These are phyloP conservation scores for Porphyridium purpureum DNA, from an alignment of 23 red algal genomes.

Conservation along the genomic window DNA sequence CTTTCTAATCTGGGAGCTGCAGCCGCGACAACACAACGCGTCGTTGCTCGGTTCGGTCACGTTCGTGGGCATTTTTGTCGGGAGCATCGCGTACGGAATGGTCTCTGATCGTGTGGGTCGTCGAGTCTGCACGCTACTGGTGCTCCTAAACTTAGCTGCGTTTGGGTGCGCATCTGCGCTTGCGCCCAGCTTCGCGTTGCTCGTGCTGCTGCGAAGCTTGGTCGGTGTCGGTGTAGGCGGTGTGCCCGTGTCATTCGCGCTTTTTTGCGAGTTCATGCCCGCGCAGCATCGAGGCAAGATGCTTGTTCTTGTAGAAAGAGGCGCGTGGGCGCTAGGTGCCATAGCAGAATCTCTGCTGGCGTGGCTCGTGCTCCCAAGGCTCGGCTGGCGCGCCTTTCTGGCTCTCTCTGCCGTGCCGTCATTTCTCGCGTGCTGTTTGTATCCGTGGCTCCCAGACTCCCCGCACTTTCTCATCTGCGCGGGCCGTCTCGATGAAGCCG, in stretches of 20 bases:
- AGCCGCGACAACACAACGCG: too few relatives aligned
- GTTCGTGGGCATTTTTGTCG: slow-evolving; percentile 22
- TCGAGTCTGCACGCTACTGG: too few relatives aligned
- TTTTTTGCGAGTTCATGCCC: slow-evolving; percentile 36
- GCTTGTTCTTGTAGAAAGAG: too few relatives aligned
- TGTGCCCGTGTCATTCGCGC: slow-evolving; percentile 24
- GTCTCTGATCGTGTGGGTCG: slow-evolving; percentile 18
- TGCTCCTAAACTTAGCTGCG: too few relatives aligned
- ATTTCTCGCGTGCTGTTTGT: slow-evolving; percentile 4
- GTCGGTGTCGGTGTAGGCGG: slow-evolving; percentile 46
- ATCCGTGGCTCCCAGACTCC: slow-evolving; percentile 6
- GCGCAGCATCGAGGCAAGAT: slow-evolving; percentile 15
- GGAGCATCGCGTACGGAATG: slow-evolving; percentile 17
- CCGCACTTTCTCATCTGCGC: slow-evolving; percentile 18
- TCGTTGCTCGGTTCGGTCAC: slow-evolving; percentile 22
- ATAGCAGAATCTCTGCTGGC: slow-evolving; percentile 21
- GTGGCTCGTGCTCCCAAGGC: slow-evolving; percentile 10
- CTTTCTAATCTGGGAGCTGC: slow-evolving; percentile 30
- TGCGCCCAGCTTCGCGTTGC: slow-evolving; percentile 12
- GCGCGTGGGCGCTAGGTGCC: slow-evolving; percentile 36
- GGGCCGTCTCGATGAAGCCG: slow-evolving; percentile 11
- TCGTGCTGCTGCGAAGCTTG: slow-evolving; percentile 12
- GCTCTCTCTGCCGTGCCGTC: slow-evolving; percentile 18
- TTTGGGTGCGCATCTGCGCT: slow-evolving; percentile 18
- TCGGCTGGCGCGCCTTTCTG: slow-evolving; percentile 34